Conservation (phyloP, 1,284 basidiomycete genomes). For the Apiotrichum laibachii region DNA sequence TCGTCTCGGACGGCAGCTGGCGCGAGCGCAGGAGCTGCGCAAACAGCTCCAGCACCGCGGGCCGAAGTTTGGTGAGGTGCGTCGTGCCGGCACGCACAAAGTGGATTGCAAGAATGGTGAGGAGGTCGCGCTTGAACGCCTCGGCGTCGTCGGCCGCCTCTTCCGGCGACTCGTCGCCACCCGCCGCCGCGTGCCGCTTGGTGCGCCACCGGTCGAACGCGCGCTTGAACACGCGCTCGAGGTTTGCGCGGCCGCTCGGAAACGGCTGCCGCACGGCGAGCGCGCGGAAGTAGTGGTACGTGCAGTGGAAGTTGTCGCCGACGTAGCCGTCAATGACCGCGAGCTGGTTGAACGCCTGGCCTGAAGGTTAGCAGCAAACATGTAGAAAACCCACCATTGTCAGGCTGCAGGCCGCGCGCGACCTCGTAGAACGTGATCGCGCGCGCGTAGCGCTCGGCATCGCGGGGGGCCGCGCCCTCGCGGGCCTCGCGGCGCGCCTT, state of each 20-base stretch:
- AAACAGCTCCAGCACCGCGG: slow-evolving; percentile 20
- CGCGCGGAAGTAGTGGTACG: slow-evolving; percentile 87
- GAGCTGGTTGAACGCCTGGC: slow-evolving; percentile 91
- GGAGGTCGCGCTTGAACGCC: slow-evolving; percentile 66
- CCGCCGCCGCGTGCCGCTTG: slow-evolving; percentile 36
- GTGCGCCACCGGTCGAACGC: slow-evolving; percentile 57
- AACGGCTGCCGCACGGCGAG: slow-evolving; percentile 83
- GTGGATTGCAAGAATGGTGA: slow-evolving; percentile 59
- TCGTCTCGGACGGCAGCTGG: slow-evolving; percentile 69
- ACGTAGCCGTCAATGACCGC: slow-evolving; percentile 86
- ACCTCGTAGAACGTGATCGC: slow-evolving; percentile 80
- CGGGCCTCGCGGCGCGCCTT: slow-evolving; percentile 30
- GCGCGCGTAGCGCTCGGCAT: slow-evolving; percentile 57
- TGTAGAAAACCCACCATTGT: slow-evolving; percentile 52
- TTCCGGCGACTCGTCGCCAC: slow-evolving; percentile 22
- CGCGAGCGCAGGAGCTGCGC: slow-evolving; percentile 62
- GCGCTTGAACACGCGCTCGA: slow-evolving; percentile 68
- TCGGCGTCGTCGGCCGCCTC: slow-evolving; percentile 56
- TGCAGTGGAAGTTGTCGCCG: slow-evolving; percentile 72
- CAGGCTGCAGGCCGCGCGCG: slow-evolving; percentile 73
- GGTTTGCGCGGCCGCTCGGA: slow-evolving; percentile 80
- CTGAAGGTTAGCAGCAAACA: slow-evolving; percentile 40
- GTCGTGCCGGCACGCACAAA: slow-evolving; percentile 35
- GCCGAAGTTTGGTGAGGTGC: slow-evolving; percentile 26
- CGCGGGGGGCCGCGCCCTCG: slow-evolving; percentile 13